Percentiles rank a stretch among this genome's conserved stretches.
phyloP scores from a whole-genome alignment of 768 basidiomycete genomes.

The Dendrothele bispora region DNA sequence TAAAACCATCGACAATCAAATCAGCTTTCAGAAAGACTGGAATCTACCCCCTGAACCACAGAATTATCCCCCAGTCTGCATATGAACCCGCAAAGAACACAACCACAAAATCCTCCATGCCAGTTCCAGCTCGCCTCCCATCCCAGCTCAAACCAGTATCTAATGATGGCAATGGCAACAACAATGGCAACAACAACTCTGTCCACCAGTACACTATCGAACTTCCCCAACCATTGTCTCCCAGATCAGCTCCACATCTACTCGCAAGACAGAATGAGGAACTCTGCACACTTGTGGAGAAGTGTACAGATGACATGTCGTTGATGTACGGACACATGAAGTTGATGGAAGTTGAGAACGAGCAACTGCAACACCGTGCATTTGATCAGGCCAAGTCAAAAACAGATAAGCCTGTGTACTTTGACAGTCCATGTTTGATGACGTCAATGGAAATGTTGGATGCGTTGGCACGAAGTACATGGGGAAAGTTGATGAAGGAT shows the following conservation, averaged over 20 bases:
- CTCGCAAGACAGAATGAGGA: conserved; percentile 7
- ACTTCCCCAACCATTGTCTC: not conserved
- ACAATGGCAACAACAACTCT: not conserved
- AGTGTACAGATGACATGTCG: not conserved
- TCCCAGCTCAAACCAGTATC: conserved; percentile 1
- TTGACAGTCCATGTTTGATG: conserved; percentile 2
- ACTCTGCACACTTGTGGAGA: conserved; percentile 9
- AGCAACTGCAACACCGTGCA: conserved; percentile 7
- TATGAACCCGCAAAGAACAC: conserved; percentile 10
- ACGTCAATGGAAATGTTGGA: conserved; percentile 10
- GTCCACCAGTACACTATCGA: not conserved
- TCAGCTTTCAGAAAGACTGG: conserved; percentile 18
- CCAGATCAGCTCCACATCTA: not conserved
- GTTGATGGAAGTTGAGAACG: conserved; percentile 16
- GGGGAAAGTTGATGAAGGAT: conserved; percentile 3
- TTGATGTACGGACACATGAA: conserved; percentile 13
- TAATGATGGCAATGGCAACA: not conserved
- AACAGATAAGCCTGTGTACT: conserved; percentile 4
- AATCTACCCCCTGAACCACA: conserved; percentile 18
- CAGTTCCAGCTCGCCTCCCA: conserved; percentile 4
- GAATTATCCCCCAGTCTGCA: conserved; percentile 3
- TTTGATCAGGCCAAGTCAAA: conserved; percentile 10
- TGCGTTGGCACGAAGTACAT: conserved; percentile 4
- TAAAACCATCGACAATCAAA: conserved; percentile 11
- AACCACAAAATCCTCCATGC: conserved; percentile 8